These are phyloP conservation scores for Gynochthodes officinalis DNA, from an alignment of 257 asterid species.

Conservation along the genomic window DNA sequence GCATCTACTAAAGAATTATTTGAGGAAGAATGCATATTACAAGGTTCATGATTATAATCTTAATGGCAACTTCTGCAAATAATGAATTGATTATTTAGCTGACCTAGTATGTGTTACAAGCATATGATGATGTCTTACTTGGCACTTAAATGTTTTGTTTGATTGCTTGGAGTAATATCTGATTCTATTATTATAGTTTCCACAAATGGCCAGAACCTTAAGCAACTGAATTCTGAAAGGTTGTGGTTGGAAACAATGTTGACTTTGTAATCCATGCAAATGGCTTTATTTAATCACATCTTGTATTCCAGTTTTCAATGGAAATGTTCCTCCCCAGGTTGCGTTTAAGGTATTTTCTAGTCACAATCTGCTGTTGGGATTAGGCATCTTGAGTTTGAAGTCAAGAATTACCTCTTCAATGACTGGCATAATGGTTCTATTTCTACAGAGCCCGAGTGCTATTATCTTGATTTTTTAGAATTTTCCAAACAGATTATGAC, in stretches of 20 bases:
- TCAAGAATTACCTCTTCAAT: neutral
- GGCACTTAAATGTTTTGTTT: neutral
- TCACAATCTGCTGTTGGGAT: neutral
- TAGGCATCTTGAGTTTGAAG: conserved; percentile 5
- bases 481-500: neutral
- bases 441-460: neutral
- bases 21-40: conserved; percentile 85
- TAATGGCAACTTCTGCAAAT: neutral
- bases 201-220: neutral
- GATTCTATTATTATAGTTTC: neutral
- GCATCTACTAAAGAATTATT: conserved; percentile 75
- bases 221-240: too few relatives aligned
- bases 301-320: neutral
- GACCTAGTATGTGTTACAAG: neutral
- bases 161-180: neutral
- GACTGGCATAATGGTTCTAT: neutral
- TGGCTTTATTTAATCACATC: neutral
- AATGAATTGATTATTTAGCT: neutral
- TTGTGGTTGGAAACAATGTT: neutral
- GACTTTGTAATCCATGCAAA: neutral
- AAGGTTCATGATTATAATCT: conserved; percentile 48
- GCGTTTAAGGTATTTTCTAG: neutral
- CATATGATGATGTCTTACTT: neutral
- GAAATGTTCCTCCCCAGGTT: neutral
- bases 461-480: neutral